Base-by-base conservation (phyloP, 441 rosid species). In the Lepidium campestre region DNA sequence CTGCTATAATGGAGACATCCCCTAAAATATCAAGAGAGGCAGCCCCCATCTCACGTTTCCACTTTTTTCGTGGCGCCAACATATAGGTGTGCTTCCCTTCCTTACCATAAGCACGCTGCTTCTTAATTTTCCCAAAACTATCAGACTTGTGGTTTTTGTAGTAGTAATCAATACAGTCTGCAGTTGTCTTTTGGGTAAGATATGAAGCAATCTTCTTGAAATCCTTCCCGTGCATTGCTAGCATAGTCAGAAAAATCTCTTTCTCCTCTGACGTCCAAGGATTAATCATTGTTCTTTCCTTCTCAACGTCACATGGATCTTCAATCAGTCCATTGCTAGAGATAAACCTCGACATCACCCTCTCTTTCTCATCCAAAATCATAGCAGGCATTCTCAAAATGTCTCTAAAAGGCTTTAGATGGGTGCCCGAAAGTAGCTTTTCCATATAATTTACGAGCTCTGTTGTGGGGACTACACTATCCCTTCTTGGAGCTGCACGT, bases 101-200 rank as follows among this genome's bases (percentile, higher is more conserved):
- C 81, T 85, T 82, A 31, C 81, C 80, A 59, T 39, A 68, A 57
- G 79, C 80, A 54, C 57, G 79, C 78, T 83, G 83, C 87, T 86
- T 91, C 86, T 86, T 92, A 53, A 85, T 82, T 75, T 83, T 91
- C 85, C 84, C 83, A 81, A 93, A 93, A 75, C 78, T 71, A 77
- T 86, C 99, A 63, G 97, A 89, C 69, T 96, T 96, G 79, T 90
- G 99, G 73, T 96, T 95, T 75, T 92, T 95, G 82, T 92, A 95
- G 80, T 95, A 95, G 74, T 92, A 95, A 76, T 92, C 89, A 49
- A 96, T 85, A 77, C 98, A 96, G 75, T 93, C 98, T 14, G 99
- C 98, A 75, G 93, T 96, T 42, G 90, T 90, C 81, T 96, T 96
- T 68, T 90, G 91, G 57, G 88, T 83, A 59, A 96, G 90, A 80